Base-by-base conservation (phyloP, 1,284 basidiomycete genomes). In the Melampsora abietis-canadensis region DNA sequence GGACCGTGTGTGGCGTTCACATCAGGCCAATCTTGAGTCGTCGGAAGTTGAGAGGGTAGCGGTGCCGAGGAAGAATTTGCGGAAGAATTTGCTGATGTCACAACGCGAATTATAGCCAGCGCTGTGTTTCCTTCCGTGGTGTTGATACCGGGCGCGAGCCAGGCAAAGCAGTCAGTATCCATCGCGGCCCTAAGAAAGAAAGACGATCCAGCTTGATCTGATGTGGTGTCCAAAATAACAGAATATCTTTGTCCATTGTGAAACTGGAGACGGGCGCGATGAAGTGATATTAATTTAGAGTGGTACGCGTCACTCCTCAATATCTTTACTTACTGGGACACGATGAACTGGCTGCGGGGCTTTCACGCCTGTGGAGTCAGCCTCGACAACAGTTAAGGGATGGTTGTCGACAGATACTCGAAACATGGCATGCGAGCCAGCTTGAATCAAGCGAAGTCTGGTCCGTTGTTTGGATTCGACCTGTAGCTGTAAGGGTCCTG, bases 381-480 rank as follows among this genome's bases (percentile, higher is more conserved):
- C 57, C 47, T 75, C 72, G 14, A 59, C 61, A n/a, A 80, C 75
- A 7, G 57, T 70, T 4, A 79, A 57, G 30, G 66, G 61, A 66
- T 79, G 78, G 10, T 70, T 75, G 21, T 80, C 79, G 5, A 79
- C 79, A 19, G 77, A 75, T 68, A 81, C 78, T 14, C 73, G 59
- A 59, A 79, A 76, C 60, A 78, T 68, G 30, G 78, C 80, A 69
- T 80, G 79, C 47, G 77, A 79, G 21, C 86, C 86, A 0, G 85
- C 81, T 60, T 85, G 84, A 76, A 87, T 83, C 10, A 72, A 21
- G 30, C 69, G 17, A 47, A 88, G 79, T 4, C 87, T 84, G 79
- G 88, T 84, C 8, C 87, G 84, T 17, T 46, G 46, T 5, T 62
- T 31, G 10, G 37, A 27, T 12, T 30, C 44, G 37, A 72, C 34